Conservation (phyloP, 331 rosid species). For the Ulmus americana region DNA sequence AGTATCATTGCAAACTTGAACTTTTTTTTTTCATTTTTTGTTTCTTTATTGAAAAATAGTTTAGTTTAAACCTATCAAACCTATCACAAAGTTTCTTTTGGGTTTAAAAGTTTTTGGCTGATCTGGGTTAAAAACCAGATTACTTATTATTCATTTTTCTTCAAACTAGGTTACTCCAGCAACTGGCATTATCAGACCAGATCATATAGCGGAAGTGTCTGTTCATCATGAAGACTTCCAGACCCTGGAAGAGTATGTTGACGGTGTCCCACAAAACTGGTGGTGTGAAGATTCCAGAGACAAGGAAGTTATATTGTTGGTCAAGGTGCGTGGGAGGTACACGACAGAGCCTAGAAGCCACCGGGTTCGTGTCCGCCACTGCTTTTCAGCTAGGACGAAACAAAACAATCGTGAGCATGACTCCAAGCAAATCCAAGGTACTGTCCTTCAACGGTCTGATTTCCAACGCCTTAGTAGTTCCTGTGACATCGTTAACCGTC, state of each 20-base stretch:
- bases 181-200: slow-evolving; percentile 69
- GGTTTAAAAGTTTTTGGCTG: neutral
- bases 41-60: neutral
- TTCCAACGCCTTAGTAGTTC: slow-evolving; percentile 67
- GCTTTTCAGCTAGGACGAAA: slow-evolving; percentile 49
- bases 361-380: slow-evolving; percentile 66
- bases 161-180: slow-evolving; percentile 72
- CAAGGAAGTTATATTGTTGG: slow-evolving; percentile 67
- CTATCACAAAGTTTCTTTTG: neutral
- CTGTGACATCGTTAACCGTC: slow-evolving; percentile 58
- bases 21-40: neutral
- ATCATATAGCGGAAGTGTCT: slow-evolving; percentile 67
- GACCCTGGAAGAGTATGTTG: slow-evolving; percentile 69
- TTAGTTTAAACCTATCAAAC: neutral
- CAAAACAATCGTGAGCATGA: slow-evolving; percentile 29
- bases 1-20: neutral
- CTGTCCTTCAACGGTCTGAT: slow-evolving; percentile 70
- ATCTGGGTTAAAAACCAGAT: neutral
- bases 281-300: slow-evolving; percentile 95
- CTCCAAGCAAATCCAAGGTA: slow-evolving; percentile 47
- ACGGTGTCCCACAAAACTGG: slow-evolving; percentile 65
- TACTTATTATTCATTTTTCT: slow-evolving; percentile 5
- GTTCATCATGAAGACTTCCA: slow-evolving; percentile 80
- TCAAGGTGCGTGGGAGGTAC: slow-evolving; percentile 64
- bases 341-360: slow-evolving; percentile 50